Conservation (phyloP, 164 flowering plant species). For the Litsea cubeba region DNA sequence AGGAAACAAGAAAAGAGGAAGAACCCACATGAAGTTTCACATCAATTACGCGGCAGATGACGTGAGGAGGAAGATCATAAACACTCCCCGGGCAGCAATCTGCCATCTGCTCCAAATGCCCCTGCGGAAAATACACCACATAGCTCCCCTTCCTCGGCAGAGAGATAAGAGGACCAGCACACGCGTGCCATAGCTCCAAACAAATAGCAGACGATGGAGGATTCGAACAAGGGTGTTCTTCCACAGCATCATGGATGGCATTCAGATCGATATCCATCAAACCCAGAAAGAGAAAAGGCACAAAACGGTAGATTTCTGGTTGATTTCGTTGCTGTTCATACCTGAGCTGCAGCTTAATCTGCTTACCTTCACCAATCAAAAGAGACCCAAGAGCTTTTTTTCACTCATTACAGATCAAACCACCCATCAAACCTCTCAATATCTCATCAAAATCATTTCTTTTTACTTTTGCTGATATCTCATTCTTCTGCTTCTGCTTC, state of each 20-base stretch:
- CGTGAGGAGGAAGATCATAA: constrained; percentile 66
- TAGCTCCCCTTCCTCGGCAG: constrained; percentile 74
- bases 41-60: constrained; percentile 84
- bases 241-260: constrained; percentile 44
- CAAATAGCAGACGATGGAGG: constrained; percentile 43
- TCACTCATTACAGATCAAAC: neutral
- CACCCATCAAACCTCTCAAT: neutral
- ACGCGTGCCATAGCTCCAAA: constrained; percentile 97
- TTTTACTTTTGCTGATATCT: neutral
- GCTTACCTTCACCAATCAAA: neutral
- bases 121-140: constrained; percentile 92
- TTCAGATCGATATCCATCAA: constrained; percentile 69
- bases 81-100: constrained; percentile 19
- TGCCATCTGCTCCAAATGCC: constrained; percentile 71
- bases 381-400: neutral
- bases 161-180: constrained; percentile 86
- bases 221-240: constrained; percentile 9
- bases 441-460: neutral
- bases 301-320: constrained; percentile 23
- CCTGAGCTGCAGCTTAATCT: constrained; percentile 14
- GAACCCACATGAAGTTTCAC: constrained; percentile 77
- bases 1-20: neutral
- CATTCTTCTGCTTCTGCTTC: neutral
- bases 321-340: constrained; percentile 13
- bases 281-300: constrained; percentile 5